Evolutionary conservation across 371 early-diverging fungal genomes (phyloP).

Genomic region (Mucor indicus): DNA sequence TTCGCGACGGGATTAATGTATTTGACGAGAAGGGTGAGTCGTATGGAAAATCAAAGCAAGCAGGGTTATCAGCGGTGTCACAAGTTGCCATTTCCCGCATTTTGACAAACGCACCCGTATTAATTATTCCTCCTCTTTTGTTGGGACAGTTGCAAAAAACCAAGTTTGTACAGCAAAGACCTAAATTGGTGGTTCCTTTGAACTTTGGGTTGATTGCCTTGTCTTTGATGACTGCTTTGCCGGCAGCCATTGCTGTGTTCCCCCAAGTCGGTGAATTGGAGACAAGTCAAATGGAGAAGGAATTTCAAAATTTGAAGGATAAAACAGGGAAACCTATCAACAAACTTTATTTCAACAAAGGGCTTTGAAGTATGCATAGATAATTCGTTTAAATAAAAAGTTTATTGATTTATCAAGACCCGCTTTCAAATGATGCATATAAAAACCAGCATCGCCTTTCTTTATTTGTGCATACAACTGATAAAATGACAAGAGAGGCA

Average conservation of each 20-base stretch:
- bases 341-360: constrained; percentile 70
- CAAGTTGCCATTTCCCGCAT: constrained; percentile 78
- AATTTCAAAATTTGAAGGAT: constrained; percentile 51
- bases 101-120: constrained; percentile 69
- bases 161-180: constrained; percentile 50
- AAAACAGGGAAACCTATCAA: constrained; percentile 53
- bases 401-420: too few relatives aligned
- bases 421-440: too few relatives aligned
- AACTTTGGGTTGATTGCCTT: constrained; percentile 68
- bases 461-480: too few relatives aligned
- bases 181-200: constrained; percentile 53
- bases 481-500: too few relatives aligned
- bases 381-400: too few relatives aligned
- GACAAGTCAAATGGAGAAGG: constrained; percentile 42
- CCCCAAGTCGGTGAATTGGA: constrained; percentile 64
- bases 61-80: constrained; percentile 66
- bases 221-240: constrained; percentile 72
- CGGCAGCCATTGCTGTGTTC: constrained; percentile 78
- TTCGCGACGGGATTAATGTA: constrained; percentile 76
- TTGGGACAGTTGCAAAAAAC: constrained; percentile 63
- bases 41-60: constrained; percentile 68
- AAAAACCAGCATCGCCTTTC: too few relatives aligned
- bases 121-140: constrained; percentile 71
- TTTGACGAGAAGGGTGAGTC: constrained; percentile 56
- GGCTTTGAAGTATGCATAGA: too few relatives aligned